Evolutionary conservation across 495 filamentous ascomycete genomes (phyloP), one percentile per base, ranked within the genome.

Genomic region (Daldinia caldariorum): DNA sequence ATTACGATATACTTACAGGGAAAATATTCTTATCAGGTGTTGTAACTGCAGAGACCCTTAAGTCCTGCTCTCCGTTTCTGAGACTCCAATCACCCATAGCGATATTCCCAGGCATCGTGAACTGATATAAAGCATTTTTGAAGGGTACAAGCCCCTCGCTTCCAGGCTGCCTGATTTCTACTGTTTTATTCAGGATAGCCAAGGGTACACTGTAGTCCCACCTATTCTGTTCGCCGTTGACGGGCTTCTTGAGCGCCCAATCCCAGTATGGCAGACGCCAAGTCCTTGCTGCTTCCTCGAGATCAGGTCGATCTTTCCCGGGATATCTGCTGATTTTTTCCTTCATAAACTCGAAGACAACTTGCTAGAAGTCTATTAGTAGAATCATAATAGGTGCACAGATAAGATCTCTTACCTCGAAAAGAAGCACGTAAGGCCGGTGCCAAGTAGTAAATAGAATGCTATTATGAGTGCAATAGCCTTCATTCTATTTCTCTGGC

Each of bases 181-280:
- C 43, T 4, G 9, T 7, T 9, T 47, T n/a, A 18, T 0, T 2
- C 3, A 18, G 43, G 7, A 47, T 18, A 47, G 43, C 43, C n/a
- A 18, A 20, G 1, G 43, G 43, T 20, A 47, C 18, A 9, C 6
- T 18, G 18, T 47, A 47, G 6, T 47, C 16, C 43, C 43, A 8
- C 43, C 18, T 47, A 4, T 47, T 47, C 18, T 2, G 5, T 4
- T 20, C 0, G 43, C 18, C 18, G 8, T 47, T 8, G 9, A 47
- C 20, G 3, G 43, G 43, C 16, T 47, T 47, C 43, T 47, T 47
- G 6, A 18, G 6, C n/a, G 43, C 43, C 43, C 18, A 47, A 3
- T 47, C 43, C 43, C 18, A 47, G 43, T 18, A 47, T 12, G 43
- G 43, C 1, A 47, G 43, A n/a, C 43, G 43, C 43, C 43, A 47